Conservation (phyloP, 306 rosid species). For the Luffa acutangula region DNA sequence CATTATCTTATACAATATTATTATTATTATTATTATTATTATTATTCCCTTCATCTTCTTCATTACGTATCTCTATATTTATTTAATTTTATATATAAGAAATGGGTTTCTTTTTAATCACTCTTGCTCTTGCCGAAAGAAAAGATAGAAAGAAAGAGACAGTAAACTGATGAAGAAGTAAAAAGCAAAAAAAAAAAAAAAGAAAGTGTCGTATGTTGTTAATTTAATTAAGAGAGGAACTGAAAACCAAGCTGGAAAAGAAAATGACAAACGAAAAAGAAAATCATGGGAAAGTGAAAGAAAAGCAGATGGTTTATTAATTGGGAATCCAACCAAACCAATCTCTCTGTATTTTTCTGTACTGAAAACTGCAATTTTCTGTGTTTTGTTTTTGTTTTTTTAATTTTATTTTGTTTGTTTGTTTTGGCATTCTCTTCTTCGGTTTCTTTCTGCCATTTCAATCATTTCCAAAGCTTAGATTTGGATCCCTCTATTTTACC, state of each 20-base stretch:
- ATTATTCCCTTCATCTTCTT: neutral
- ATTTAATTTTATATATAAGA: neutral
- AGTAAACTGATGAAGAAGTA: neutral
- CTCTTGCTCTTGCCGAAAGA: constrained; percentile 13
- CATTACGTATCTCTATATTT: neutral
- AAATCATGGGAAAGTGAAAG: constrained; percentile 10
- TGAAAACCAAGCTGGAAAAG: constrained; percentile 4
- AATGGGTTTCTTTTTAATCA: neutral
- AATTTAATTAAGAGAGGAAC: neutral
- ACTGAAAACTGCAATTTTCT: neutral
- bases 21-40: neutral
- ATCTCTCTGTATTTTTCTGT: neutral
- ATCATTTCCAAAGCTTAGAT: neutral
- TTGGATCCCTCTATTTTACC: neutral
- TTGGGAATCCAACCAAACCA: neutral
- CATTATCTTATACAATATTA: neutral
- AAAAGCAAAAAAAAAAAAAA: neutral
- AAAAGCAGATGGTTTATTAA: neutral
- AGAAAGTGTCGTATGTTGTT: neutral
- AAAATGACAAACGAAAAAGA: neutral
- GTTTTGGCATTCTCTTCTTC: neutral
- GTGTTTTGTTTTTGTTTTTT: neutral
- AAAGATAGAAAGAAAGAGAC: neutral
- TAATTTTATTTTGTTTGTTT: neutral
- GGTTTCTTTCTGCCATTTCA: neutral